phyloP scores from a whole-genome alignment of 192 early-diverging fungal species.

The Geranomyces variabilis region DNA sequence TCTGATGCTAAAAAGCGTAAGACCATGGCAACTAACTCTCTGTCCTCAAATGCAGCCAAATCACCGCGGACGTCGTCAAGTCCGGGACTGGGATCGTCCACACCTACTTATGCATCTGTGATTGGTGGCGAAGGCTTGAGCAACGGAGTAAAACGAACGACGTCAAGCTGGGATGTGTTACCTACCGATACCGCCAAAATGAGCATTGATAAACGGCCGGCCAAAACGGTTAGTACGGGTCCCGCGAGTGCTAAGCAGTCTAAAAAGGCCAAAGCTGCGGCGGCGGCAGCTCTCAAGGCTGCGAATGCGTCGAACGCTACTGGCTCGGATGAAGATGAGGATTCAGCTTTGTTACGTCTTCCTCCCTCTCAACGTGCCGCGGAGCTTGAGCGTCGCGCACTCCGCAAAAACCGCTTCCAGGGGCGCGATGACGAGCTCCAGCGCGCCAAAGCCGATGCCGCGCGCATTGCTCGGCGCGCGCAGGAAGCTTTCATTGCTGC shows the following conservation, averaged over 20 bases:
- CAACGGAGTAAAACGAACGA: slow-evolving; percentile 24
- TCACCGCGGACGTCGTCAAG: too few relatives aligned
- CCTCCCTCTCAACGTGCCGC: slow-evolving; percentile 39
- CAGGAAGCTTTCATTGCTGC: slow-evolving; percentile 20
- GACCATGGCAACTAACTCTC: slow-evolving; percentile 10
- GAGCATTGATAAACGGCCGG: not conserved
- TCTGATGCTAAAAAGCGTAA: slow-evolving; percentile 37
- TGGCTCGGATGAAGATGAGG: slow-evolving; percentile 29
- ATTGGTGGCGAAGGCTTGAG: slow-evolving; percentile 22
- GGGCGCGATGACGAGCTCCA: slow-evolving; percentile 14
- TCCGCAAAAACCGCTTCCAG: slow-evolving; percentile 42
- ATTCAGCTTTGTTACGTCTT: slow-evolving; percentile 26
- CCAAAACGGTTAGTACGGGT: too few relatives aligned
- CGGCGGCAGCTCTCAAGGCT: slow-evolving; percentile 1
- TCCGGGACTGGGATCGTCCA: too few relatives aligned
- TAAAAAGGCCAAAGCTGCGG: not conserved
- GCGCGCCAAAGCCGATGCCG: slow-evolving; percentile 2
- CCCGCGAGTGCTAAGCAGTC: not conserved
- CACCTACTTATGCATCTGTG: not conserved
- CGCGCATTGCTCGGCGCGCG: slow-evolving; percentile 10
- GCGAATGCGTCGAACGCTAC: not conserved
- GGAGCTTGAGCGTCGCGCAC: slow-evolving; percentile 35
- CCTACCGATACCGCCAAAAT: not conserved
- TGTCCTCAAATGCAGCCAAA: too few relatives aligned
- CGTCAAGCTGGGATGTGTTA: not conserved